Base-by-base conservation (phyloP, 2,329 filamentous ascomycete genomes). In the Claviceps spartinae region DNA sequence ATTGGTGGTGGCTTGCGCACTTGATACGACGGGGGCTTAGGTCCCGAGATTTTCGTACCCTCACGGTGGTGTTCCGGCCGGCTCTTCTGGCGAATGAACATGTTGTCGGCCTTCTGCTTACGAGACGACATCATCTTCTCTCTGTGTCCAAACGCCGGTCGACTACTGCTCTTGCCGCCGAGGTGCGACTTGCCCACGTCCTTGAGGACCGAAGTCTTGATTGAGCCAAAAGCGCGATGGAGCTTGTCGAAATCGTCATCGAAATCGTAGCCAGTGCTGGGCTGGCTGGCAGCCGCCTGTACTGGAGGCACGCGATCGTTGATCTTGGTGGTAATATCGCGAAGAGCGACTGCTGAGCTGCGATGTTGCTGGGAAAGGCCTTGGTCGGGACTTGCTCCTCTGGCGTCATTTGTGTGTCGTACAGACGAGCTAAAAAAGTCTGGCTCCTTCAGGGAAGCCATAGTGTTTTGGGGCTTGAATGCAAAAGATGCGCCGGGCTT, bases 61-160 rank as follows among this genome's bases (percentile, higher is more conserved):
- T 34, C 49, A 7, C 75, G 70, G 60, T 82, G 78, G 57, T 78
- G 76, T 60, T 82, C 78, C 1, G 78, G 78, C 2, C 77, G 72
- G 49, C 68, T 75, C 61, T 71, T 76, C 47, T 73, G 73, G 56
- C 75, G 72, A 50, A 77, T 72, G 61, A 81, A 81, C 52, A 78
- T 64, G 58, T 72, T 64, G 58, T 72, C 70, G 53, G 77, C 76
- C 63, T 76, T 76, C 60, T 77, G 74, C 60, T 79, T 76, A 61
- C 74, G 72, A 61, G 70, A 72, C 43, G 73, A 74, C 60, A 71
- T 63, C 59, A 74, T 68, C 60, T 71, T 71, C 48, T 63, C 63
- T 42, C 69, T 64, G 51, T 72, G 70, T 2, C 67, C 65, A 57
- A 69, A 67, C 18, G 62, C 61, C 50, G 66, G 62, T 49, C 57